Percentiles rank a stretch among this genome's conserved stretches.
Conservation (phyloP, 805 yeast genomes). For the Candida caryicola region DNA sequence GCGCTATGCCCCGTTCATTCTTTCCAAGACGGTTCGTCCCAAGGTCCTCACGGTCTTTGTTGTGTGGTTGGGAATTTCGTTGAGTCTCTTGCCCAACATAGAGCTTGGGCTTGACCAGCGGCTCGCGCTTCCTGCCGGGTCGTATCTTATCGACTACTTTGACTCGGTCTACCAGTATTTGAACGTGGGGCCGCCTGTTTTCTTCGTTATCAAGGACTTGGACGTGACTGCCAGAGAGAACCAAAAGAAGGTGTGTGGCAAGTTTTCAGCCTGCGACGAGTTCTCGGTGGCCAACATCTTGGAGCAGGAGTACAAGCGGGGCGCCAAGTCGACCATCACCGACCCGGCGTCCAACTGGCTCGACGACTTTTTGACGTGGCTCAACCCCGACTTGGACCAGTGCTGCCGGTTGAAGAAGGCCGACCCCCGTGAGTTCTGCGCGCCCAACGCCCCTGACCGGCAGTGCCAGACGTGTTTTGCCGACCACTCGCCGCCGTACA, state of each 20-base stretch:
- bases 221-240: conserved; percentile 58
- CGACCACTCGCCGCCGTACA: conserved; percentile 59
- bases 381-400: conserved; percentile 80
- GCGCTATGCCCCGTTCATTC: conserved; percentile 58
- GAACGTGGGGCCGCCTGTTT: conserved; percentile 89
- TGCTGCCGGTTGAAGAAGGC: conserved; percentile 75
- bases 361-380: conserved; percentile 84
- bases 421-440: conserved; percentile 50
- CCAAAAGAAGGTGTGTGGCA: conserved; percentile 82
- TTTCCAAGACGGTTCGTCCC: conserved; percentile 46
- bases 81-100: conserved; percentile 66
- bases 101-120: conserved; percentile 86
- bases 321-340: conserved; percentile 59
- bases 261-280: conserved; percentile 79
- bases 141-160: conserved; percentile 80
- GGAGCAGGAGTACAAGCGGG: conserved; percentile 78
- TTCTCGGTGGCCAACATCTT: conserved; percentile 75
- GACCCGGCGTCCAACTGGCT: conserved; percentile 92
- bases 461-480: conserved; percentile 73
- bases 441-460: conserved; percentile 63
- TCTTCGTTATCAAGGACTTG: conserved; percentile 70
- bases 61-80: conserved; percentile 63
- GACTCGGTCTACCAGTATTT: conserved; percentile 68
- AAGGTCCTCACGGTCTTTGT: conserved; percentile 53
- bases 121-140: conserved; percentile 78